phyloP scores from a whole-genome alignment of 495 filamentous ascomycete species.

The Physcia stellaris region DNA sequence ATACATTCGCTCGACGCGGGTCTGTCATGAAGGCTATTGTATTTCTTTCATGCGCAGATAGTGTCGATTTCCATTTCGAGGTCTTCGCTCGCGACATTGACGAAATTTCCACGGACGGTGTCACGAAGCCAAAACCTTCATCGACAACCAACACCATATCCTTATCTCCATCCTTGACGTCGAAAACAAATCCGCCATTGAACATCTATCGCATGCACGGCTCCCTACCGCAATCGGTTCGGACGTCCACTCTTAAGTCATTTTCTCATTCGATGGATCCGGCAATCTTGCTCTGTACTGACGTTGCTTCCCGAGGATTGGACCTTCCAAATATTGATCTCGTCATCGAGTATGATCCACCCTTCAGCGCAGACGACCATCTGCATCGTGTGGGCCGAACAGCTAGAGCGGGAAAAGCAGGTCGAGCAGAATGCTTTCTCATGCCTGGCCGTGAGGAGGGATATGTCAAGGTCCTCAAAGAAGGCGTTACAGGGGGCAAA shows the following conservation, averaged over 20 bases:
- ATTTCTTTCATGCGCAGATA: slow-evolving; percentile 93
- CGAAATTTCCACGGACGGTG: slow-evolving; percentile 9
- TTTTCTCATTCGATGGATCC: slow-evolving; percentile 54
- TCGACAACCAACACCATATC: slow-evolving; percentile 30
- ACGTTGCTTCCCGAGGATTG: slow-evolving; percentile 86
- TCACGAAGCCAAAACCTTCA: neutral
- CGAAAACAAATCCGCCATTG: slow-evolving; percentile 36
- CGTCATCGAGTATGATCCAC: slow-evolving; percentile 87
- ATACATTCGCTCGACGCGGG: slow-evolving; percentile 72
- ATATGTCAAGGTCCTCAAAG: slow-evolving; percentile 62
- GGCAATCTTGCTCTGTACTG: slow-evolving; percentile 77
- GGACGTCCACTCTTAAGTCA: slow-evolving; percentile 67
- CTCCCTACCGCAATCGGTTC: slow-evolving; percentile 75
- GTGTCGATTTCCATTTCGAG: slow-evolving; percentile 91
- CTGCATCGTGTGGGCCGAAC: slow-evolving; percentile 90
- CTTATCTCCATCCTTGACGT: slow-evolving; percentile 34
- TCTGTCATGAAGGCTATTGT: slow-evolving; percentile 90
- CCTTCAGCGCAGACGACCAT: slow-evolving; percentile 83
- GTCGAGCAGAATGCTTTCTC: slow-evolving; percentile 80
- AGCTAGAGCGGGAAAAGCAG: slow-evolving; percentile 77
- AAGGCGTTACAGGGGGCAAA: slow-evolving; percentile 39
- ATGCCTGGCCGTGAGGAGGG: slow-evolving; percentile 82
- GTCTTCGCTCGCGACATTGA: slow-evolving; percentile 45
- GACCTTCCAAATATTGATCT: slow-evolving; percentile 90
- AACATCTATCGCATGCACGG: slow-evolving; percentile 82